Conservation (phyloP, 140 eudicot species). For the Erigeron philadelphicus region DNA sequence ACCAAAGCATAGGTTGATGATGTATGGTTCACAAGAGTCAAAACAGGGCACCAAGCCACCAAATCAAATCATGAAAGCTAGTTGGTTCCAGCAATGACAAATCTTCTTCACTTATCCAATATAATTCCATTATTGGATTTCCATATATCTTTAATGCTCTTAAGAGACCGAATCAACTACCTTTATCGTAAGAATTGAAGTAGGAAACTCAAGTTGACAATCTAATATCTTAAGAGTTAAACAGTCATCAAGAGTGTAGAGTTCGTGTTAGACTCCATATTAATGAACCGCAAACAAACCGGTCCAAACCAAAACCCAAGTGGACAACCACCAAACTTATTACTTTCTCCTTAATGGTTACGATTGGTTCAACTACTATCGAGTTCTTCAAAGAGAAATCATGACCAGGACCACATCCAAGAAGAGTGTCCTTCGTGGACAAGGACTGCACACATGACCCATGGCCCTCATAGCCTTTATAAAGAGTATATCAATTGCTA, state of each 20-base stretch:
- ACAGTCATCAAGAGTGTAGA: background rate
- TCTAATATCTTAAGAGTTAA: background rate
- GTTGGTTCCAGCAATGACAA: conserved; percentile 20
- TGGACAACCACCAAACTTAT: conserved; percentile 2
- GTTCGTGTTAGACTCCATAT: background rate
- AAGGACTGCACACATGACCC: background rate
- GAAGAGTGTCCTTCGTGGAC: background rate
- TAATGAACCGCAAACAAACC: background rate
- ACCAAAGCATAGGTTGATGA: background rate
- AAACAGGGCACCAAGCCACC: background rate
- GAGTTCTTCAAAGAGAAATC: background rate
- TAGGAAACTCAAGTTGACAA: no score
- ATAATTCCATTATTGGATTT: background rate
- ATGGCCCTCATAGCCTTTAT: background rate
- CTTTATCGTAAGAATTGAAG: no score
- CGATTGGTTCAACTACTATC: background rate
- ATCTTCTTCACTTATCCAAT: background rate
- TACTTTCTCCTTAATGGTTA: background rate
- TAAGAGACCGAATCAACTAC: background rate
- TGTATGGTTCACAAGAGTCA: conserved; percentile 1
- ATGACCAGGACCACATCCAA: conserved; percentile 11
- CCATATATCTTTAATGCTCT: background rate
- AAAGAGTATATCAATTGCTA: background rate
- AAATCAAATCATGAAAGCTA: conserved; percentile 17
- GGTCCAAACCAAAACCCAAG: background rate